Conservation (phyloP, 2,329 filamentous ascomycete species). For the Periconia sp. region DNA sequence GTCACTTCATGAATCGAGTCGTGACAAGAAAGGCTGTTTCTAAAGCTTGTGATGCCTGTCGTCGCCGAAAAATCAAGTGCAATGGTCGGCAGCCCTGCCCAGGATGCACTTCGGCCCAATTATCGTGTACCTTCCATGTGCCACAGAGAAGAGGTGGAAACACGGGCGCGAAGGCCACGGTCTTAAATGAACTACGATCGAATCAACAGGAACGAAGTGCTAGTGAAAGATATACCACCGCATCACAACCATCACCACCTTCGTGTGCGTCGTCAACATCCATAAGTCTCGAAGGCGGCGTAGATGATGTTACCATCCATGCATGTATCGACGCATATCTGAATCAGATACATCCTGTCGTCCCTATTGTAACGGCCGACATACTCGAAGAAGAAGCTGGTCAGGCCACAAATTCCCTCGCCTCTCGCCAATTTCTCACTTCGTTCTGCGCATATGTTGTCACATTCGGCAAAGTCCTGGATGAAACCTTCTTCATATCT, state of each 20-base stretch:
- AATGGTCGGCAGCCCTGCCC: constrained; percentile 73
- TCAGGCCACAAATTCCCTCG: constrained; percentile 21
- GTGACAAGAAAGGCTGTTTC: constrained; percentile 12
- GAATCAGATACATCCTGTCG: constrained; percentile 66
- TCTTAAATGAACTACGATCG: constrained; percentile 75
- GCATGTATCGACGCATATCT: constrained; percentile 73
- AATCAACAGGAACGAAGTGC: constrained; percentile 55
- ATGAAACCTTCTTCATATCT: constrained; percentile 4
- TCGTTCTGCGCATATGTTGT: constrained; percentile 47
- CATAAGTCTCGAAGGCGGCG: constrained; percentile 18
- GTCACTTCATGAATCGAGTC: constrained; percentile 3
- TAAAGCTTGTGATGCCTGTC: constrained; percentile 74
- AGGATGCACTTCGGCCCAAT: constrained; percentile 67
- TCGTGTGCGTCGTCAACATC: background rate
- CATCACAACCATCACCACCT: too few species aligned
- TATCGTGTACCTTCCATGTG: constrained; percentile 73
- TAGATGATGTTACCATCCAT: constrained; percentile 63
- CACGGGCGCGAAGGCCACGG: constrained; percentile 75
- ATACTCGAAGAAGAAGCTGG: constrained; percentile 29
- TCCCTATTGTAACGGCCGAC: constrained; percentile 35
- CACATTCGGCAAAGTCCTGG: constrained; percentile 25
- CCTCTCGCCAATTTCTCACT: constrained; percentile 39
- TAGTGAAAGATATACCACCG: too few species aligned
- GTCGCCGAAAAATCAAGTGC: constrained; percentile 77
- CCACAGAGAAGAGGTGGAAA: constrained; percentile 79